Base-by-base conservation (phyloP, 148 eudicot species). In the Nyssa sinensis region DNA sequence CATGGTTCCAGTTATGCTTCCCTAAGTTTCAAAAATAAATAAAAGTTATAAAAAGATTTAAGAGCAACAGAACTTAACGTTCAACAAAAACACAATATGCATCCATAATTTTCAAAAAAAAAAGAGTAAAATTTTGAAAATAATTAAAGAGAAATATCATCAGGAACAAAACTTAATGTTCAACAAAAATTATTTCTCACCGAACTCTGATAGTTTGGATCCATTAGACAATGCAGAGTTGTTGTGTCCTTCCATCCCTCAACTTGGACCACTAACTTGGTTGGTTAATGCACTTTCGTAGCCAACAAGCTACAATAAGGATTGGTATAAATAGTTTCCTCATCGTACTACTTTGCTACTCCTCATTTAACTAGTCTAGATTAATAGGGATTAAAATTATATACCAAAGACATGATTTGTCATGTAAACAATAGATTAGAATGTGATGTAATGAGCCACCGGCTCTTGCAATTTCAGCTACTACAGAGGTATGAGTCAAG, bases 1-100 rank as follows among this genome's bases (percentile, higher is more conserved):
- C 28, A 91, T 83, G 47, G 82, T 72, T 72, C 99, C 99, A 31
- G 87, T 84, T 51, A 86, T 30, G 67, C 83, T 75, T 47, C 97
- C 99, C 99, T 88, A 82, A 1, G 5, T 17, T 21, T 3, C 59
- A 21, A 55, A 55, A 21, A 21, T 1, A n/a, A 55, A 1, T 5
- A 21, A 3, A 21, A 37, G 5, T 37, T 37, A n/a, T 37, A 37
- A 4, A 37, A 37, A 37, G 5, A 37, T 37, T 37, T 37, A n/a
- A 37, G 4, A 37, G 9, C 44, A 37, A 37, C 44, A 37, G 44
- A 37, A 37, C 44, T 37, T 37, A 37, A 37, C 44, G 44, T 37
- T n/a, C n/a, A n/a, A n/a, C n/a, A n/a, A n/a, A n/a, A n/a, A n/a
- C n/a, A n/a, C n/a, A n/a, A n/a, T n/a, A n/a, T n/a, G n/a, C n/a